A percentile compares a stretch with the other conserved stretches of the same genome.
Evolutionary conservation across 305 asterid species (phyloP).

Genomic region (Lippia alba): DNA sequence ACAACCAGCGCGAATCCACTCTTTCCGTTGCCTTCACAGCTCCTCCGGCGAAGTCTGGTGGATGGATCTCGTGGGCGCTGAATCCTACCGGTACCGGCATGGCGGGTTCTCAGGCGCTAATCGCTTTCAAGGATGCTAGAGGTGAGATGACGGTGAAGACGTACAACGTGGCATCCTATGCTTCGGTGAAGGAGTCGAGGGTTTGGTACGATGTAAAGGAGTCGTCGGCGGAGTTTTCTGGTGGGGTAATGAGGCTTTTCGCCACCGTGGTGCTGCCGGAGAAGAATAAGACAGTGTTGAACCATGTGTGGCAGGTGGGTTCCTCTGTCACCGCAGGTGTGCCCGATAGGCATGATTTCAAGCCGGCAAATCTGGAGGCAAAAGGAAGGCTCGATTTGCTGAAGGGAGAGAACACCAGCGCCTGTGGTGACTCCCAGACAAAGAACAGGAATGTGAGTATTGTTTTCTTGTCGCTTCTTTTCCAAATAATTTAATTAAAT

Average conservation of each 20-base stretch:
- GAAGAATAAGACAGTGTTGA: constrained; percentile 50
- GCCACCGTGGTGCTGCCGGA: constrained; percentile 76
- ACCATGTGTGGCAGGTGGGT: constrained; percentile 86
- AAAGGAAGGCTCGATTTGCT: too few relatives aligned
- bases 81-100: constrained; percentile 57
- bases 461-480: too few relatives aligned
- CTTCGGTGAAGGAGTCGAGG: constrained; percentile 47
- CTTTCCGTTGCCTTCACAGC: constrained; percentile 70
- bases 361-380: too few relatives aligned
- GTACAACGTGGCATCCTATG: constrained; percentile 57
- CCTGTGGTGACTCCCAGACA: too few relatives aligned
- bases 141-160: constrained; percentile 72
- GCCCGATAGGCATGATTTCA: too few relatives aligned
- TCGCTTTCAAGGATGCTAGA: constrained; percentile 58
- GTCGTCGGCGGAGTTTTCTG: constrained; percentile 61
- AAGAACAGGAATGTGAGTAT: too few relatives aligned
- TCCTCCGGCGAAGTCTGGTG: constrained; percentile 53
- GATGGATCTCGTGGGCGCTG: constrained; percentile 74
- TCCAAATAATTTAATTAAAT: too few relatives aligned
- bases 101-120: constrained; percentile 79
- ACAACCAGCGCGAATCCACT: constrained; percentile 41
- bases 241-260: constrained; percentile 40
- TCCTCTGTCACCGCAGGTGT: too few relatives aligned
- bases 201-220: constrained; percentile 67
- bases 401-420: too few relatives aligned